A percentile compares a stretch with the other conserved stretches of the same genome.
Conservation (phyloP, 73 alveolate genomes). For the Tetrahymena malaccensis region DNA sequence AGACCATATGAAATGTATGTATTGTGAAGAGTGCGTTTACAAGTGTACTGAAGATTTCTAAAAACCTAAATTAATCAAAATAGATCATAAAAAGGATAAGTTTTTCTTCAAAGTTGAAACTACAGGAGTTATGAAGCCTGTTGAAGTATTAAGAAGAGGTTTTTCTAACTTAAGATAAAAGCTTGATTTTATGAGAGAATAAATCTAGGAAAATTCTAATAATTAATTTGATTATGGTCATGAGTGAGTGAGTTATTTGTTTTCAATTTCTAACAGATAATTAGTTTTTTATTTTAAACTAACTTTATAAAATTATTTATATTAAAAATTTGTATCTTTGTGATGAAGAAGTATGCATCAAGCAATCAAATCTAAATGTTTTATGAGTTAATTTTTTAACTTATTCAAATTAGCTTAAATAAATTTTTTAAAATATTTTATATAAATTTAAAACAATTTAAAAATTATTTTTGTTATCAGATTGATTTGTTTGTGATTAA, state of each 20-base stretch:
- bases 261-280: neutral
- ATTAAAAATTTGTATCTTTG: neutral
- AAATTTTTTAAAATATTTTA: no score
- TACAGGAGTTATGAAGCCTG: slow-evolving; percentile 84
- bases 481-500: no score
- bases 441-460: no score
- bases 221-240: neutral
- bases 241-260: neutral
- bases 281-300: neutral
- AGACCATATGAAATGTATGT: slow-evolving; percentile 56
- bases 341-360: no score
- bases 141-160: slow-evolving; percentile 67
- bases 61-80: slow-evolving; percentile 69
- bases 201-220: neutral
- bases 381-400: no score
- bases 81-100: slow-evolving; percentile 72
- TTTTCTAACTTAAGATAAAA: neutral
- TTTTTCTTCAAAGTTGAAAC: slow-evolving; percentile 79
- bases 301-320: neutral
- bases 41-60: slow-evolving; percentile 43
- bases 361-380: no score
- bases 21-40: slow-evolving; percentile 64
- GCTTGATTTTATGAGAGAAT: neutral
- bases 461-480: no score
- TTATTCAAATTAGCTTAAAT: no score